Conservation (phyloP, 495 filamentous ascomycete species). For the Penicillium nucicola region DNA sequence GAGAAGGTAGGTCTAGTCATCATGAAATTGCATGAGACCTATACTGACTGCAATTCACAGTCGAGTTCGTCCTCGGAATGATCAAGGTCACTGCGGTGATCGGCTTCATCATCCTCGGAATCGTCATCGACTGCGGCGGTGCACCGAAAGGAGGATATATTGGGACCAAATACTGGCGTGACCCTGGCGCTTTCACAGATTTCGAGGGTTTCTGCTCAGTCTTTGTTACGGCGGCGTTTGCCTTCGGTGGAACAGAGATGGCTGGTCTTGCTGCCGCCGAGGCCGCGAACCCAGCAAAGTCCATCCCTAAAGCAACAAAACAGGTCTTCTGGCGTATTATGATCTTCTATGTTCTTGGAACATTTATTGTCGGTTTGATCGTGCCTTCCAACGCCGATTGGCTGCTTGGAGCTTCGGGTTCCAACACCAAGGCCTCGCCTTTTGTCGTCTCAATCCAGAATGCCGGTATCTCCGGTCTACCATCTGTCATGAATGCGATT, state of each 20-base stretch:
- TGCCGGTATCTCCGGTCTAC: constrained; percentile 62
- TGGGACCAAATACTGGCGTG: constrained; percentile 61
- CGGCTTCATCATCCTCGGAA: constrained; percentile 69
- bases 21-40: neutral
- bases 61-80: constrained; percentile 42
- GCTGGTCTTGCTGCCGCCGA: constrained; percentile 73
- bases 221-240: constrained; percentile 72
- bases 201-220: constrained; percentile 72
- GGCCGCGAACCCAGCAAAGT: constrained; percentile 59
- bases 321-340: constrained; percentile 77
- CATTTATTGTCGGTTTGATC: constrained; percentile 72
- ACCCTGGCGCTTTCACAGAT: constrained; percentile 68
- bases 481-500: constrained; percentile 71
- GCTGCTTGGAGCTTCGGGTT: constrained; percentile 43
- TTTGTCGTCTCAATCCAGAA: constrained; percentile 71
- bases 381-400: constrained; percentile 51
- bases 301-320: constrained; percentile 64
- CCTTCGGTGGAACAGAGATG: constrained; percentile 70
- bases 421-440: constrained; percentile 59
- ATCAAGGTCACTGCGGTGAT: constrained; percentile 57
- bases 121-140: constrained; percentile 68
- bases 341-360: constrained; percentile 69
- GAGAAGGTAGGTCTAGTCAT: constrained; percentile 50
- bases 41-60: constrained; percentile 26
- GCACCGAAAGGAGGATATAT: constrained; percentile 52